Evolutionary conservation across 2,329 filamentous ascomycete genomes (phyloP).

Genomic region (Ustilaginoidea virens): DNA sequence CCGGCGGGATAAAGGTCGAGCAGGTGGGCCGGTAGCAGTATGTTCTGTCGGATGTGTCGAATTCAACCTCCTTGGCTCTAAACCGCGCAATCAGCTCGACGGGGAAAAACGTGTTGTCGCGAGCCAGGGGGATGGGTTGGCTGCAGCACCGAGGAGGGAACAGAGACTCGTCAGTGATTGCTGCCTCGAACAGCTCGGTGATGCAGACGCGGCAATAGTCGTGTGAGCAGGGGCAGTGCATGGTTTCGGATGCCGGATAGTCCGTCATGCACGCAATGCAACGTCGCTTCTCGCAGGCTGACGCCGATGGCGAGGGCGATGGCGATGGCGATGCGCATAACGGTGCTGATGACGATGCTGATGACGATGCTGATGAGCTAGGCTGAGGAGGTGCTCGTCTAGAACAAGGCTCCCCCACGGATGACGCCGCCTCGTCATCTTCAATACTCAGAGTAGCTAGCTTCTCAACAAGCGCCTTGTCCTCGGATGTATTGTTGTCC

Average conservation of each 20-base stretch:
- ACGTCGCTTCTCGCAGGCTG: not conserved
- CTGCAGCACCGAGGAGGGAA: slow-evolving; percentile 41
- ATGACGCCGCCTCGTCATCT: too few relatives aligned
- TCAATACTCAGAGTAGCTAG: too few relatives aligned
- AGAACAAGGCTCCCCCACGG: too few relatives aligned
- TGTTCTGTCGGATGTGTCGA: slow-evolving; percentile 27
- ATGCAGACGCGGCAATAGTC: slow-evolving; percentile 37
- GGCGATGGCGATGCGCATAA: too few relatives aligned
- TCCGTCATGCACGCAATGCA: slow-evolving; percentile 2
- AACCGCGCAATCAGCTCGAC: slow-evolving; percentile 19
- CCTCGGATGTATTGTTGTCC: too few relatives aligned
- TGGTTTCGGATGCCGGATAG: not conserved
- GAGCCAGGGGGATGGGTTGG: slow-evolving; percentile 21
- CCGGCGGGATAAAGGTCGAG: slow-evolving; percentile 27
- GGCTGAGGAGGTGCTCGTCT: too few relatives aligned
- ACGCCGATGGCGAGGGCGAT: too few relatives aligned
- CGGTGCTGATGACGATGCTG: too few relatives aligned
- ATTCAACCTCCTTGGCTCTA: slow-evolving; percentile 30
- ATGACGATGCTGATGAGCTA: too few relatives aligned
- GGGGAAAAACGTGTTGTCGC: slow-evolving; percentile 20
- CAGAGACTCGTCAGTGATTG: slow-evolving; percentile 30
- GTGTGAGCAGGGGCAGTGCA: slow-evolving; percentile 16
- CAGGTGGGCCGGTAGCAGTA: slow-evolving; percentile 34
- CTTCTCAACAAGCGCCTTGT: too few relatives aligned
- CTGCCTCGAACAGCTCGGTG: slow-evolving; percentile 22